A percentile compares a stretch with the other conserved stretches of the same genome.
Evolutionary conservation across 2,329 filamentous ascomycete species (phyloP).

Genomic region (Xylaria polymorpha): DNA sequence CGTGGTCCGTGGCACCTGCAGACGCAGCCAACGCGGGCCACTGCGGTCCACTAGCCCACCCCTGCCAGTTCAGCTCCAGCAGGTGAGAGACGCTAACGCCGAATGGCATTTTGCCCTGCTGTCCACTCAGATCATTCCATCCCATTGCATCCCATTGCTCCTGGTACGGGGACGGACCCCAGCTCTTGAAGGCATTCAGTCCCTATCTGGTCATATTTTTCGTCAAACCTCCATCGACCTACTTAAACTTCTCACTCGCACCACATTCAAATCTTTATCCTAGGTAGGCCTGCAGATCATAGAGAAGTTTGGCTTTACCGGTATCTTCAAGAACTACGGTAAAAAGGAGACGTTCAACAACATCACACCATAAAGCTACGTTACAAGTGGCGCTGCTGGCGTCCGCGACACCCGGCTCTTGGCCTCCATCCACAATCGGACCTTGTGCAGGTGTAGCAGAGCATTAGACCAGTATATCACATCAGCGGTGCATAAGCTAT

Average conservation of each 20-base stretch:
- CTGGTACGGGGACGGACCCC: neutral
- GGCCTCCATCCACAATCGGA: conserved; percentile 13
- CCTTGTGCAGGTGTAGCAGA: neutral
- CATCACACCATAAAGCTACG: conserved; percentile 28
- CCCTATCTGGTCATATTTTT: conserved; percentile 36
- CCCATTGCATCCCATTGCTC: too few relatives aligned
- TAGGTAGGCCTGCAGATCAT: conserved; percentile 26
- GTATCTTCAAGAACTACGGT: neutral
- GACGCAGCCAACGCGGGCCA: neutral
- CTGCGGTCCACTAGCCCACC: conserved; percentile 1
- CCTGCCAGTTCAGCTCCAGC: conserved; percentile 25
- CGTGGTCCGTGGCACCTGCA: conserved; percentile 5
- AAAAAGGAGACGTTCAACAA: neutral
- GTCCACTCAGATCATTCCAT: neutral
- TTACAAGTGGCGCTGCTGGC: conserved; percentile 35
- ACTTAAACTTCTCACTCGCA: conserved; percentile 3
- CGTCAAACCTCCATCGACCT: conserved; percentile 3
- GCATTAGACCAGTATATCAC: neutral
- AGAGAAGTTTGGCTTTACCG: neutral
- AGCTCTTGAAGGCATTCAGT: conserved; percentile 3
- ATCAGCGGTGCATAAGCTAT: conserved; percentile 4
- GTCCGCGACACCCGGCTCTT: conserved; percentile 14
- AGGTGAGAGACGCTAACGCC: conserved; percentile 8
- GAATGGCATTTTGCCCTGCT: neutral
- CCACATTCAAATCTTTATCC: neutral